Base-by-base conservation (phyloP, 257 asterid species). In the Thymus quinquecostatus region DNA sequence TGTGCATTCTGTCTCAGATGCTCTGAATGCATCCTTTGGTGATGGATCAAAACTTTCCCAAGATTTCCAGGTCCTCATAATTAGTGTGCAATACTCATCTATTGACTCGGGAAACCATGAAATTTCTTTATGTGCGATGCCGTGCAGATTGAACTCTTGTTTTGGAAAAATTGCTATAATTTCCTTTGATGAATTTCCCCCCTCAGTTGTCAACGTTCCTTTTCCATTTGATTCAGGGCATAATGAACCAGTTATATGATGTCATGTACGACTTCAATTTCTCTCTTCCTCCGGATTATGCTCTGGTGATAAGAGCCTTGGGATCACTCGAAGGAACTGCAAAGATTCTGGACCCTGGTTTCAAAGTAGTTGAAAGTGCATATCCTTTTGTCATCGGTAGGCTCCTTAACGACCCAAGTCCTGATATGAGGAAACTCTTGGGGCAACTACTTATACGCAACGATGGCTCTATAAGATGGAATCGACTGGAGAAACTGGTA, bases 271-370 rank as follows among this genome's bases (percentile, higher is more conserved):
- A 94, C 57, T 89, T 94, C 81, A 84, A 87, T 82, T 94, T 91
- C 83, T 91, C 92, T 73, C 98, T 94, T 81, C 98, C 98, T 71
- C 98, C 98, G 71, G 98, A 94, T 79, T 94, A 94, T 65, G 97
- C 98, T 2, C 78, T 94, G 80, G 98, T 94, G 79, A 86, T 94
- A 77, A 88, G 98, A 75, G 96, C 98, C 32, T 88, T 94, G 55
- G 98, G 98, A 75, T 89, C 98, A 67, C 98, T 94, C 56, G 99
- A 94, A 85, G 99, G 99, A 66, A 94, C 99, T 56, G 99, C 99
- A 28, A 94, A 94, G 81, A 82, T 86, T 47, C 80, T 94, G 82
- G 99, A 94, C 78, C 99, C 99, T 75, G 96, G 84, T 74, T 94
- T 94, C 79, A 87, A 94, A 80, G 99, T 91, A 69, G 92, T 94